Base-by-base conservation (phyloP, 169 alveolate genomes). In the Babesia bigemina region DNA sequence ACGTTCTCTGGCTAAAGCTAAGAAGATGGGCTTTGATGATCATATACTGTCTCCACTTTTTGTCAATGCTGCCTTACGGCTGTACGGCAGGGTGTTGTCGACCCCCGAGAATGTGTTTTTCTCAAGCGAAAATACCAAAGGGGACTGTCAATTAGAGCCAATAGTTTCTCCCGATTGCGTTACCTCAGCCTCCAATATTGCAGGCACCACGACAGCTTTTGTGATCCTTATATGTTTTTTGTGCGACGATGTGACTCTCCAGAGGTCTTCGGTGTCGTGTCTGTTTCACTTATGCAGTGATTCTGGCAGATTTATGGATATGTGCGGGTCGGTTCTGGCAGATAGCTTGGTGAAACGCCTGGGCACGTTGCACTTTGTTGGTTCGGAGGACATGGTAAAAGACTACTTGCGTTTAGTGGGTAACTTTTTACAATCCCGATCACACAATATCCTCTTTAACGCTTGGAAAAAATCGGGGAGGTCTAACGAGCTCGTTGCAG, bases 301-400 rank as follows among this genome's bases (percentile, higher is more conserved):
- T 19, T 61, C 61, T 33, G 48, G 48, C 14, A 60, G 22, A n/a
- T 56, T 79, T 21, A 53, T 79, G 45, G 52, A 63, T 22, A 57
- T 29, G 42, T 79, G 63, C 50, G 87, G 87, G 2, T 22, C 67
- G n/a, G 48, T 63, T 6, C 70, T 79, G 24, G 75, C 87, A 29
- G 73, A 57, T 22, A 50, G 71, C 33, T 36, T 79, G 70, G 71
- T 79, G 33, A 79, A 70, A 11, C 56, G 87, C 33, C 63, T 79
- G 17, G 84, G 82, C 16, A 26, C 84, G n/a, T 55, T 79, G 82
- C 75, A 79, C 33, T 14, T 48, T 16, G 62, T 79, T 19, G 84
- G 84, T 26, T 71, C 84, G n/a, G 84, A 70, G 45, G 84, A 79
- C n/a, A 24, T 79, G 29, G 84, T 71, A 8, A 79, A 79, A 53